Percentiles rank a stretch among this genome's conserved stretches.
Conservation (phyloP, 352 stramenopile species). For the Phytophthora pistaciae region DNA sequence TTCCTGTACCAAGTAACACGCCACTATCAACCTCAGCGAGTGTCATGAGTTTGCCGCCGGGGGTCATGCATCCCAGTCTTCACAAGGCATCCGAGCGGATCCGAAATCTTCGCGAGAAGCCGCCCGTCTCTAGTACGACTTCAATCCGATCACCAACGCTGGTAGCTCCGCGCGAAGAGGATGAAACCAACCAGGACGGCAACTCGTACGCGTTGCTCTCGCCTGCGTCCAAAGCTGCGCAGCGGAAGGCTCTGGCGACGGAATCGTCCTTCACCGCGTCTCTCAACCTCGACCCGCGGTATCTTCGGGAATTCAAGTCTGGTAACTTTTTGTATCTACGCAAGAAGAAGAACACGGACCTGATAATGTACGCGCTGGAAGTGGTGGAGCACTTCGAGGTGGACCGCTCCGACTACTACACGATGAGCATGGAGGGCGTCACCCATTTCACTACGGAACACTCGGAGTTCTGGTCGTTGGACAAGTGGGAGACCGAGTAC, state of each 20-base stretch:
- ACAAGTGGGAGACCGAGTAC: slow-evolving; percentile 95
- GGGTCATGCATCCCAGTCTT: slow-evolving; percentile 63
- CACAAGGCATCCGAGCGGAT: slow-evolving; percentile 68
- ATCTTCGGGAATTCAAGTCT: slow-evolving; percentile 77
- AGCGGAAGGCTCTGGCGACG: slow-evolving; percentile 32
- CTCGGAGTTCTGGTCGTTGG: slow-evolving; percentile 93
- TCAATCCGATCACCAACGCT: slow-evolving; percentile 17
- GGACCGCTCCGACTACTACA: slow-evolving; percentile 93
- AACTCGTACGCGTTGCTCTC: slow-evolving; percentile 30
- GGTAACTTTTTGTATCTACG: slow-evolving; percentile 88
- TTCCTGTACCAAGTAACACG: background rate
- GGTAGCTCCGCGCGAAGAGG: slow-evolving; percentile 22
- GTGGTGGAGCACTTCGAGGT: slow-evolving; percentile 87
- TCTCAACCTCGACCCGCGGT: slow-evolving; percentile 76
- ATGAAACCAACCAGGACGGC: slow-evolving; percentile 27
- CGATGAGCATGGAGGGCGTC: slow-evolving; percentile 92
- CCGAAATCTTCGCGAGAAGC: slow-evolving; percentile 54
- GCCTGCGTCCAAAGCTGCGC: slow-evolving; percentile 36
- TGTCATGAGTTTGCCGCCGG: slow-evolving; percentile 33
- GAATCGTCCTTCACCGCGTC: slow-evolving; percentile 78
- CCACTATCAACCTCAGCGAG: slow-evolving; percentile 41
- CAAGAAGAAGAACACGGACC: slow-evolving; percentile 66
- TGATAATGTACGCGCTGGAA: slow-evolving; percentile 87
- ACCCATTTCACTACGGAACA: slow-evolving; percentile 92
- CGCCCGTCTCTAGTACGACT: slow-evolving; percentile 21